Base-by-base conservation (phyloP, 192 early-diverging fungal genomes). In the Irineochytrium annulatum region DNA sequence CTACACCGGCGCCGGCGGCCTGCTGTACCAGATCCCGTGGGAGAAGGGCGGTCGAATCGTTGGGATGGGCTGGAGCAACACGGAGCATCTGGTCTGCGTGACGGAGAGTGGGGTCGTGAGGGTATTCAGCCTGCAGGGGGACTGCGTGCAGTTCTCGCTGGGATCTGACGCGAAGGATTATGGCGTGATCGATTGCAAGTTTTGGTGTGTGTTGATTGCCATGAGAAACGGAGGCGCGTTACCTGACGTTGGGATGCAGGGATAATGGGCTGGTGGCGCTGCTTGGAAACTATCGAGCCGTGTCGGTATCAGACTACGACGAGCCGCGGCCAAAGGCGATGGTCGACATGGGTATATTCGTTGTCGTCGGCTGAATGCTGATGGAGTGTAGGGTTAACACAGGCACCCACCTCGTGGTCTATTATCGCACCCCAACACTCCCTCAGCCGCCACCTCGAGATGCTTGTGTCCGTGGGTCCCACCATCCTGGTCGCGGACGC, bases 231-330 rank as follows among this genome's bases (percentile, higher is more conserved):
- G n/a, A n/a, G n/a, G n/a, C n/a, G n/a, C n/a, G n/a, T n/a, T n/a
- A n/a, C n/a, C n/a, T n/a, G n/a, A n/a, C n/a, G n/a, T n/a, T n/a
- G n/a, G n/a, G n/a, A n/a, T n/a, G n/a, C n/a, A n/a, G n/a, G n/a
- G 88, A 85, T 34, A 85, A 80, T n/a, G 97, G 94, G 22, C 66
- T 99, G 29, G 92, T 99, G 2, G 97, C 90, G 3, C 73, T 98
- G 71, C 93, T 91, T 0, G 83, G 85, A 53, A 89, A 89, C 52
- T 88, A 74, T 52, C 79, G 87, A 46, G 70, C 98, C 19, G 80
- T 98, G 29, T 86, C 86, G 5, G 80, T 99, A 16, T 86, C 87
- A 46, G 86, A 94, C 60, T 84, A 93, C 45, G 77, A 83, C 17
- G 93, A 95, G 55, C 92, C 95, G 24, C 78, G 87, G 63, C 93